Conservation (phyloP, 1,284 basidiomycete genomes). For the Polyporus tsugae region DNA sequence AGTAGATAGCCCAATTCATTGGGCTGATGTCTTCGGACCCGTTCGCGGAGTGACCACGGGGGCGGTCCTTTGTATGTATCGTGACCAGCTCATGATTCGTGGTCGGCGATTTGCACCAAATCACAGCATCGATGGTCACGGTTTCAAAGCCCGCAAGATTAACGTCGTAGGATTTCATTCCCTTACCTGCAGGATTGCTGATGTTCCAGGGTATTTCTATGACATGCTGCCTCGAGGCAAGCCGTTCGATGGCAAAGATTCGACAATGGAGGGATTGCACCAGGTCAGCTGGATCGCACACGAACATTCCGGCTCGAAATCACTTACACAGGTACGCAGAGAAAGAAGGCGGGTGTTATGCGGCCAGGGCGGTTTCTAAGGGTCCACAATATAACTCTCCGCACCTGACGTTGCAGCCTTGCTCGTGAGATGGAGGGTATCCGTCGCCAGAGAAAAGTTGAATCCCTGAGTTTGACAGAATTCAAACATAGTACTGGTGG, state of each 20-base stretch:
- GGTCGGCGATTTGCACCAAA: not conserved
- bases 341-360: not conserved
- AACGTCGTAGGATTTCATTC: not conserved
- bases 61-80: not conserved
- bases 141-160: not conserved
- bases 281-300: not conserved
- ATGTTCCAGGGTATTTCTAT: not conserved
- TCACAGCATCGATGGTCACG: not conserved
- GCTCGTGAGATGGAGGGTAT: not conserved
- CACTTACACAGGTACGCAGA: not conserved
- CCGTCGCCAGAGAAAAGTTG: not conserved
- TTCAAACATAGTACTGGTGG: not conserved
- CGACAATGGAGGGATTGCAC: not conserved
- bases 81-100: not conserved
- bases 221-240: not conserved
- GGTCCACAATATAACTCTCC: not conserved
- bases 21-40: constrained; percentile 1
- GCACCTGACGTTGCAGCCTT: not conserved
- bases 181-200: not conserved
- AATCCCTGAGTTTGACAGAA: not conserved
- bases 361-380: constrained; percentile 4
- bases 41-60: not conserved
- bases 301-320: not conserved
- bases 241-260: not conserved
- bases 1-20: no score